Evolutionary conservation across 495 filamentous ascomycete species (phyloP), one percentile per base, ranked within the genome.

Genomic region (Ramalina intermedia): DNA sequence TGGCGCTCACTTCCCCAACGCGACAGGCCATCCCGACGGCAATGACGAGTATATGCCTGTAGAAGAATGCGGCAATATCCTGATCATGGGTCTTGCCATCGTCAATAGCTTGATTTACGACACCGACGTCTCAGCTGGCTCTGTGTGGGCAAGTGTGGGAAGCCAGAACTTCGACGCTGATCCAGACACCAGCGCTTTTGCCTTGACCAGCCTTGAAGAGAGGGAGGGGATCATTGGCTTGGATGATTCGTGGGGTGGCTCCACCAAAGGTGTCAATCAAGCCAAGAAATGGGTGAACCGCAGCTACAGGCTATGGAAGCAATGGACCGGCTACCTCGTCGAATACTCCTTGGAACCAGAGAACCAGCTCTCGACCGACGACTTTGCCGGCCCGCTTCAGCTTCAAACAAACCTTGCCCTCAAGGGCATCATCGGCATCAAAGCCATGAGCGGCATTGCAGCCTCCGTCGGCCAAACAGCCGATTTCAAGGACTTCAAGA

Each of bases 11-110:
- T 96, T 94, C 63, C 90, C 90, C 16, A 96, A 96, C 57, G 79
- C 85, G 4, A 95, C 89, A 0, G 90, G 90, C 2, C 89, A 96
- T 62, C 64, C 78, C 1, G 87, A 94, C 55, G 90, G 90, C 11
- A 71, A 71, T 1, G 90, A 96, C 51, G 90, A 96, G 61, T 90
- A 94, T 50, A 96, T 96, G 90, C 90, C 90, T 0, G 85, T 96
- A 2, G 90, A 96, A 58, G 90, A 96, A 59, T 95, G 90, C 56
- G 90, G 90, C 3, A 85, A 96, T 55, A 96, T 96, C 71, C 66
- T 96, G 33, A 94, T 94, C 61, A 93, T 96, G 89, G 88, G 82
- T 0, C 69, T 96, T 43, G 83, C 87, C 0, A 66, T 95, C 40
- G 82, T 84, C 11, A 93, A 95, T 57, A 83, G 85, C 1, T 66